Base-by-base conservation (phyloP, 306 rosid genomes). In the Medicago lupulina region DNA sequence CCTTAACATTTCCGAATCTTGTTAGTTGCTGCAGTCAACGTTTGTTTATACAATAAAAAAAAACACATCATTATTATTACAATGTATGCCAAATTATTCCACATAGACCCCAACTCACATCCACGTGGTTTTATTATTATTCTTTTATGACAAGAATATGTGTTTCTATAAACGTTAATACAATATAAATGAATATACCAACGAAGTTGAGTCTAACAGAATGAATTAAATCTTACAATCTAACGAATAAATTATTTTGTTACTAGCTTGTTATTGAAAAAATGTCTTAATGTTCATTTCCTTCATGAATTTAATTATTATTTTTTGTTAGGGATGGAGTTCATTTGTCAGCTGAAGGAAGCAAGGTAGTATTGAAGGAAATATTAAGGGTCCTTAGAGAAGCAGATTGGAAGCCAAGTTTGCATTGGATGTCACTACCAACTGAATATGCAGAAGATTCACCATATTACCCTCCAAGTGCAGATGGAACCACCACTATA, bases 341-440 rank as follows among this genome's bases (percentile, higher is more conserved):
- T 61, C 98, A 93, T 82, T 70, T 91, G 1, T 44, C 98, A 14
- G 50, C 80, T 2, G 91, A 87, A 60, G 98, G 89, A 41, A 93
- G 90, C 84, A 81, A 86, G 84, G 83, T 91, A 36, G 91, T 93
- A 12, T 92, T 67, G 68, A 82, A 85, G 74, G 96, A 91, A 71
- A 88, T 91, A 73, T 4, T 85, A 71, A 89, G 61, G 75, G 83
- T 88, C 0, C 67, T 91, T 0, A 77, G 67, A 38, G 97, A 88
- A 68, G 88, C 91, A 73, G 87, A 91, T 5, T 93, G 96, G 98
- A 85, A 89, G 19, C 88, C 96, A 1, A 87, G 86, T 73, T 70
- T 89, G 43, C 87, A 83, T 74, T 89, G 91, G 89, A 71, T 80
- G 58, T 79, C 89, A 67, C 11, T 91, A 82, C 83, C 96, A 51